Base-by-base conservation (phyloP, 2,329 filamentous ascomycete species). In the Scedosporium aurantiacum region DNA sequence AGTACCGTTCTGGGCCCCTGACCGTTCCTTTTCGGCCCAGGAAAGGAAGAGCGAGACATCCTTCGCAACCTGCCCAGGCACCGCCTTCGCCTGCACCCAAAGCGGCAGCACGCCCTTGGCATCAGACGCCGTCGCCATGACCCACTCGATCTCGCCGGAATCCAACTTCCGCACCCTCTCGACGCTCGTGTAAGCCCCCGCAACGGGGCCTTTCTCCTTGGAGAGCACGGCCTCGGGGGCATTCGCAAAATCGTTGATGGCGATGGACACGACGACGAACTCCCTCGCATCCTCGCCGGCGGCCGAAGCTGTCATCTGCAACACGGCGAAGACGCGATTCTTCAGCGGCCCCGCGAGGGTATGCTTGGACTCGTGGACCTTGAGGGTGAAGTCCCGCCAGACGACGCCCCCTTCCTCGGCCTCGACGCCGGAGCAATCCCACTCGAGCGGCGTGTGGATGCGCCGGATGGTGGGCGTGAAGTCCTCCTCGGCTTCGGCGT, bases 61-160 rank as follows among this genome's bases (percentile, higher is more conserved):
- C 73, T 89, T 89, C 18, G 82, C 82, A 57, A 91, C 78, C 63
- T 82, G 79, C 1, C 78, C 79, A 1, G 85, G 82, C 57, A 89
- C 77, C 3, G 81, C 83, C 69, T 82, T 67, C 64, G 83, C 85
- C 76, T 91, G 88, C 65, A 87, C 70, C 76, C 79, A 85, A 69
- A 79, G 76, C 0, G 89, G 89, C 61, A 92, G 68, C 28, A 79
- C 71, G 0, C 89, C 89, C 60, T 79, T 79, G 0, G 89, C 89
- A 70, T 92, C 82, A 63, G 85, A 88, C 10, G 85, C 82, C 8
- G 89, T 92, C 7, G 84, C 87, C 87, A 93, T 92, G 62, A 87
- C 76, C 89, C 89, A 94, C 71, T 88, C 85, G 56, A 89, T 78
- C 18, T 74, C 70, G 0, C 75, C 73, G n/a, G 66, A 69, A 3